Evolutionary conservation across 208 protist genomes (phyloP).

Genomic region (Acanthamoeba triangularis): DNA sequence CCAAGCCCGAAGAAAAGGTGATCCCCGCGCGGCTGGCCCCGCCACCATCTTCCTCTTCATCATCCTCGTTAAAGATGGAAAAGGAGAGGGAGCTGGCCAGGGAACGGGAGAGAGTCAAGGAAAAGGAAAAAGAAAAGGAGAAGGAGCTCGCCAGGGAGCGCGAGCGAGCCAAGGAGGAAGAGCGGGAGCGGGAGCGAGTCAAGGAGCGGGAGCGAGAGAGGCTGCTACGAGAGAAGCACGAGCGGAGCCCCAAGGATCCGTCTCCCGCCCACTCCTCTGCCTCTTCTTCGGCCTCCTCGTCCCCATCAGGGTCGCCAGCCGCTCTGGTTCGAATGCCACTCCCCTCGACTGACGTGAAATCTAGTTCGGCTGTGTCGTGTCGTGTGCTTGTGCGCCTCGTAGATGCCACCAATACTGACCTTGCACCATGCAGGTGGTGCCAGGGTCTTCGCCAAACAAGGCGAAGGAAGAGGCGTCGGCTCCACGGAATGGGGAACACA

Average conservation of each 20-base stretch:
- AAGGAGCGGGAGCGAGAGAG: background rate
- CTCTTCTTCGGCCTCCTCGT: background rate
- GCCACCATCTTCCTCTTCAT: background rate
- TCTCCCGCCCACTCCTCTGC: background rate
- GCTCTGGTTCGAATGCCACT: background rate
- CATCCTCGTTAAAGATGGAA: background rate
- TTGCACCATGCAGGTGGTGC: background rate
- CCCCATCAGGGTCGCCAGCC: background rate
- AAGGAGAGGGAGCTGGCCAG: slow-evolving; percentile 14
- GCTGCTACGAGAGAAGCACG: background rate
- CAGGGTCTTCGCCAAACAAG: background rate
- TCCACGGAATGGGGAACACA: slow-evolving; percentile 14
- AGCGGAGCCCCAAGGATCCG: background rate
- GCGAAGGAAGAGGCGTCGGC: slow-evolving; percentile 16
- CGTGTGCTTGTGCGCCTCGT: too few species aligned
- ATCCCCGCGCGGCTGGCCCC: slow-evolving; percentile 6
- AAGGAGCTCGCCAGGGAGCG: background rate
- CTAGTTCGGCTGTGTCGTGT: background rate
- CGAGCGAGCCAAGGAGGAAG: background rate
- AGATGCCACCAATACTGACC: too few species aligned
- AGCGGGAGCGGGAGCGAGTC: background rate
- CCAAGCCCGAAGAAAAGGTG: slow-evolving; percentile 3
- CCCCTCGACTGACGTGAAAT: background rate
- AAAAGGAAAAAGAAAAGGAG: background rate
- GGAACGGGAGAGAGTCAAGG: background rate